Conservation (phyloP, 441 rosid genomes). For the Arabidopsis lyrata region DNA sequence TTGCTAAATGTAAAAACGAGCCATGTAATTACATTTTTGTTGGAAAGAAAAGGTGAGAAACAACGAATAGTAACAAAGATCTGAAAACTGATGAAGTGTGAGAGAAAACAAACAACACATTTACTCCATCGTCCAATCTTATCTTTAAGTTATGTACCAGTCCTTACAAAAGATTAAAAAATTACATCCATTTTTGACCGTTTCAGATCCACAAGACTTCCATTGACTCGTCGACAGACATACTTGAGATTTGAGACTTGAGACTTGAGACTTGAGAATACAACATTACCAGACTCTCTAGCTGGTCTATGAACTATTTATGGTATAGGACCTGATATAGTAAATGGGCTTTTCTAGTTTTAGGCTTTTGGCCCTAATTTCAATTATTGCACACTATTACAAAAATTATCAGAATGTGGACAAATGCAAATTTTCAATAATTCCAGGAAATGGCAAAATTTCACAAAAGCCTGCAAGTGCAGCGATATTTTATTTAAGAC, state of each 20-base stretch:
- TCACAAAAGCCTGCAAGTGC: neutral
- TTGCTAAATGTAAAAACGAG: neutral
- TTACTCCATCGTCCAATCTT: conserved; percentile 44
- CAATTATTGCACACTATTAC: neutral
- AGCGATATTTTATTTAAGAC: neutral
- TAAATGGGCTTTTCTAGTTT: conserved; percentile 12
- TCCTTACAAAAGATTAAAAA: neutral
- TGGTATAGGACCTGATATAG: too few relatives aligned
- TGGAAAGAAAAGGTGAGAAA: conserved; percentile 4
- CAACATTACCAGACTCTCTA: conserved; percentile 4
- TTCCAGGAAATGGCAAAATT: neutral
- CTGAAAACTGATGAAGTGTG: conserved; percentile 41
- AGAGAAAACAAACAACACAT: conserved; percentile 33
- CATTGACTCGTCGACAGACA: conserved; percentile 36
- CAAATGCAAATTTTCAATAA: neutral
- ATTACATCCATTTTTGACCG: conserved; percentile 35
- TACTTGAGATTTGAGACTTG: too few relatives aligned
- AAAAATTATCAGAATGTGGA: neutral
- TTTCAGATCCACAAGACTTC: conserved; percentile 16
- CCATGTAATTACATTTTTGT: neutral
- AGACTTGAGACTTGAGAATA: neutral
- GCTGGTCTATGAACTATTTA: neutral
- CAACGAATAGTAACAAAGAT: conserved; percentile 32
- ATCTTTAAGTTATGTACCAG: conserved; percentile 31
- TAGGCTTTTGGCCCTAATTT: conserved; percentile 7